A percentile compares a stretch with the other conserved stretches of the same genome.
phyloP scores from a whole-genome alignment of 2,329 filamentous ascomycete genomes.

The Pseudogymnoascus sp. region DNA sequence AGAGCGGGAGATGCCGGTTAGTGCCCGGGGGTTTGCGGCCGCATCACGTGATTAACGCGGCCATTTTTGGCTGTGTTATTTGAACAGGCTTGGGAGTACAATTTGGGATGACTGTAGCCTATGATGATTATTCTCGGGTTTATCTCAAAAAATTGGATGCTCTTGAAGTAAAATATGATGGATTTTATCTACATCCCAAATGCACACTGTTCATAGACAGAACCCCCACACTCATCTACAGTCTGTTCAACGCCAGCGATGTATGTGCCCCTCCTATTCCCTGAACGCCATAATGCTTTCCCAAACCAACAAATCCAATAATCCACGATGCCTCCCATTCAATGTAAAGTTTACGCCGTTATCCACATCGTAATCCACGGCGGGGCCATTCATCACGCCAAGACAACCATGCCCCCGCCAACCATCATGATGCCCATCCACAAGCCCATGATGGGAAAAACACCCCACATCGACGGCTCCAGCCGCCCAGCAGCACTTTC shows the following conservation, averaged over 20 bases:
- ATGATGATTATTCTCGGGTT: background rate
- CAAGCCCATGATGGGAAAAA: constrained; percentile 22
- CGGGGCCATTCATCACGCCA: constrained; percentile 12
- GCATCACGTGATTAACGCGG: background rate
- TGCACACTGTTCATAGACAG: background rate
- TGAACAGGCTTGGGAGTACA: background rate
- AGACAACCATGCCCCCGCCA: constrained; percentile 30
- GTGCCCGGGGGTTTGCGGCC: constrained; percentile 13
- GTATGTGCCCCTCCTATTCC: background rate
- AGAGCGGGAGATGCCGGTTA: constrained; percentile 13
- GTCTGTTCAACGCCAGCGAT: background rate
- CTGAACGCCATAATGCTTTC: background rate
- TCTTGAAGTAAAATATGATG: background rate
- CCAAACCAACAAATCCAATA: background rate
- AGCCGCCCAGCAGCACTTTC: background rate
- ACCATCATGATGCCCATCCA: constrained; percentile 29
- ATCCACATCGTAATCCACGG: constrained; percentile 17
- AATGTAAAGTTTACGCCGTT: background rate
- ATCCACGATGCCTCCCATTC: background rate
- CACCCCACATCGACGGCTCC: background rate
- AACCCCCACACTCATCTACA: background rate
- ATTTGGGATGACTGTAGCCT: too few species aligned
- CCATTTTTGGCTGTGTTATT: background rate
- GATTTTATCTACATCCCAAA: background rate
- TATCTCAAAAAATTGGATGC: background rate